Base-by-base conservation (phyloP, 768 basidiomycete species). In the Trametes maxima region DNA sequence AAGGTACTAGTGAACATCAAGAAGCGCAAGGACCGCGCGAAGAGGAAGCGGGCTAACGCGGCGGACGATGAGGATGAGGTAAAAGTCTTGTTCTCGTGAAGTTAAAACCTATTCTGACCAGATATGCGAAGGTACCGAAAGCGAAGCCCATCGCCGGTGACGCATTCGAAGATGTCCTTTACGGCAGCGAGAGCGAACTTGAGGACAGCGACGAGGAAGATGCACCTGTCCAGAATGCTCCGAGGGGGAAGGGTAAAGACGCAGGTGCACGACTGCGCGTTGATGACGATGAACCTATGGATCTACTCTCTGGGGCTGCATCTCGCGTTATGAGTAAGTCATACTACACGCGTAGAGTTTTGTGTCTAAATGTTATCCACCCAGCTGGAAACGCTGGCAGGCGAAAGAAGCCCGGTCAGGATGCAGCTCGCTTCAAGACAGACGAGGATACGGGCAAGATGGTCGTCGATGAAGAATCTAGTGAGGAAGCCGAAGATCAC, bases 91-190 rank as follows among this genome's bases (percentile, higher is more conserved):
- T 40, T 17, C 44, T 58, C n/a, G 66, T 67, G 37, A 16, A 12
- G n/a, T 14, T 17, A 45, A 11, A 2, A 19, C 1, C n/a, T 6
- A 21, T 13, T 24, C 36, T 45, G 57, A 28, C n/a, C 24, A 24
- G 1, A 25, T 33, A 16, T 33, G 8, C 28, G 28, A 33, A 66
- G 64, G 59, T 64, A 13, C 77, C 77, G 48, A 75, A 75, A 28
- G 69, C 70, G 17, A 86, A 86, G 70, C 79, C 79, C 17, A 78
- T 79, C 5, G 80, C 85, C 8, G 73, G 73, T 37, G 90, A 95
- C 71, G 95, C 95, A 0, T 99, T 98, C 65, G 95, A 99, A 72
- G 95, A 99, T 70, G 93, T 98, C 0, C 78, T 99, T 25, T 98
- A 98, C 72, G 95, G 95, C 43, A 96, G 94, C 70, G 97, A 98